phyloP scores from a whole-genome alignment of 2,329 filamentous ascomycete genomes.

The Pochonia chlamydosporia region DNA sequence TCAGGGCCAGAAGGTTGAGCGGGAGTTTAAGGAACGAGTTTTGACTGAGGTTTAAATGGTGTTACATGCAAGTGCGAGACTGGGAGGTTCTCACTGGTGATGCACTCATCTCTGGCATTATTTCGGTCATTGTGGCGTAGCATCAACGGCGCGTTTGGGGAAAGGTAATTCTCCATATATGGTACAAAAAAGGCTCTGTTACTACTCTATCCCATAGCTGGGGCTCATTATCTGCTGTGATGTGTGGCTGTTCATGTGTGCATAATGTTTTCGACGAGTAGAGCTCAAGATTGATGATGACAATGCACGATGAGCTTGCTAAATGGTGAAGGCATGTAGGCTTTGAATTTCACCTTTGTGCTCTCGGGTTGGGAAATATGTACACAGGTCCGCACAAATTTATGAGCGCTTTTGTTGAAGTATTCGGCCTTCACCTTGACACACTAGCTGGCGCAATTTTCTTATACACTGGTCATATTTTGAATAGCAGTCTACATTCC shows the following conservation, averaged over 20 bases:
- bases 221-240: conserved; percentile 2
- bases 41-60: conserved; percentile 81
- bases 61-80: conserved; percentile 23
- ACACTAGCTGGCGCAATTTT: too few relatives aligned
- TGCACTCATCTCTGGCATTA: conserved; percentile 31
- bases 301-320: too few relatives aligned
- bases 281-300: too few relatives aligned
- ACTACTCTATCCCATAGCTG: background rate
- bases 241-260: background rate
- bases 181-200: conserved; percentile 25
- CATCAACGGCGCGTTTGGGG: conserved; percentile 34
- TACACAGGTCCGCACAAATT: too few relatives aligned
- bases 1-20: conserved; percentile 96
- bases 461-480: too few relatives aligned
- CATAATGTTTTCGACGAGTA: too few relatives aligned
- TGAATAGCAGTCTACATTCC: too few relatives aligned
- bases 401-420: too few relatives aligned
- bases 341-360: too few relatives aligned
- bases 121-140: conserved; percentile 40
- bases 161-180: conserved; percentile 34
- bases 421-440: too few relatives aligned
- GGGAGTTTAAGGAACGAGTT: conserved; percentile 98
- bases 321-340: too few relatives aligned
- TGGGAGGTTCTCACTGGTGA: conserved; percentile 23
- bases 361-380: too few relatives aligned